phyloP scores from a whole-genome alignment of 2,329 filamentous ascomycete species.

The Ceratocystis diversiconidia region DNA sequence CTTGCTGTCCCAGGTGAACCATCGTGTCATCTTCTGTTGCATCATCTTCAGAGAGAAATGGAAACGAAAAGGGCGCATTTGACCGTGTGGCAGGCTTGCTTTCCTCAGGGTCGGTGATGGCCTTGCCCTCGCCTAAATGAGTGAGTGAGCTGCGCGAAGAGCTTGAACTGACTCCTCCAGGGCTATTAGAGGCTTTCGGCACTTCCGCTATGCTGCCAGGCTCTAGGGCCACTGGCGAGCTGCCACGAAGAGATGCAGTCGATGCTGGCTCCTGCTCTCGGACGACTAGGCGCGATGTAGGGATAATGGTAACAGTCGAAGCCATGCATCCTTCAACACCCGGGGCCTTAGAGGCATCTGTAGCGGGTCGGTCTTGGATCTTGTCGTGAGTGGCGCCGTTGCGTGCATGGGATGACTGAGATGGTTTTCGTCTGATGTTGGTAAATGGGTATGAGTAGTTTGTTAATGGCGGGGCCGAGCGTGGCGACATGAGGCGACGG shows the following conservation, averaged over 20 bases:
- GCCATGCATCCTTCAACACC: not conserved
- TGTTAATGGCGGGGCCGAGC: not conserved
- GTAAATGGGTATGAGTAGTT: slow-evolving; percentile 6
- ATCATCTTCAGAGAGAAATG: not conserved
- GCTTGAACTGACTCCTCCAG: no score
- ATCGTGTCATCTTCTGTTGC: not conserved
- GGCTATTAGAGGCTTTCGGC: not conserved
- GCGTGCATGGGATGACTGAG: not conserved
- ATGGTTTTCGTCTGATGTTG: not conserved
- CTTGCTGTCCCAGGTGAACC: not conserved
- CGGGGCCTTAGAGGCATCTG: not conserved
- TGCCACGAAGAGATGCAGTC: not conserved
- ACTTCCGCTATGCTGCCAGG: not conserved
- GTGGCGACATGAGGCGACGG: not conserved
- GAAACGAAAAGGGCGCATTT: not conserved
- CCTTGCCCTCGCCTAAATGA: not conserved
- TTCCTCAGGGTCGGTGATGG: not conserved
- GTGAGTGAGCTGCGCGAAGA: not conserved
- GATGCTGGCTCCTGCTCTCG: not conserved
- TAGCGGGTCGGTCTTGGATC: not conserved
- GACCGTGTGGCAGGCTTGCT: not conserved
- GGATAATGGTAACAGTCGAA: not conserved
- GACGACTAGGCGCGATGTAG: not conserved
- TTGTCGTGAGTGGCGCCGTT: not conserved
- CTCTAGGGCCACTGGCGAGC: not conserved